Conservation (phyloP, 805 yeast genomes). For the Suhomyces vadensis region DNA sequence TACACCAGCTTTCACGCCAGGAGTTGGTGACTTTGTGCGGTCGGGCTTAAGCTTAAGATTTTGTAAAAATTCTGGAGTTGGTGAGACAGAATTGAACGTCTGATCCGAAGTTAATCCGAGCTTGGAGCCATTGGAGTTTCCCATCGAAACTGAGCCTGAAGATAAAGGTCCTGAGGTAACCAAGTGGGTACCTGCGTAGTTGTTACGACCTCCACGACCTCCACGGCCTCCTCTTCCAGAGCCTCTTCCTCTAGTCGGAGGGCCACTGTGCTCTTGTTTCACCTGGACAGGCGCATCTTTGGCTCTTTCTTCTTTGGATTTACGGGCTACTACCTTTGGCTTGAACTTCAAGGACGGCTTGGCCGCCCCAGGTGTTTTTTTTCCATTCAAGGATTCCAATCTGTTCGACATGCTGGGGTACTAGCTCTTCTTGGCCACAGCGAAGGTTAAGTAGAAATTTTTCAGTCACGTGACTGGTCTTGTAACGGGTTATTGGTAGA, state of each 20-base stretch:
- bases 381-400: slow-evolving; percentile 41
- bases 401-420: slow-evolving; percentile 38
- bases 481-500: too few relatives aligned
- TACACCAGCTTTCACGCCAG: slow-evolving; percentile 4
- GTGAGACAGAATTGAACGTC: slow-evolving; percentile 35
- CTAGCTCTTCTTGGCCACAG: too few relatives aligned
- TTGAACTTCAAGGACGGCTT: slow-evolving; percentile 70
- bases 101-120: slow-evolving; percentile 28
- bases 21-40: slow-evolving; percentile 13
- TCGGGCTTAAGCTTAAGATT: slow-evolving; percentile 34
- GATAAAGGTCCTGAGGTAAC: slow-evolving; percentile 76
- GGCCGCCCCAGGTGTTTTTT: slow-evolving; percentile 23
- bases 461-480: slow-evolving; percentile 2
- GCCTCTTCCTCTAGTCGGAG: slow-evolving; percentile 28
- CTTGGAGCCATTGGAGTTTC: slow-evolving; percentile 28
- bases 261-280: slow-evolving; percentile 30
- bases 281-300: slow-evolving; percentile 61
- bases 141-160: slow-evolving; percentile 56
- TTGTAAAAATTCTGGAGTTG: slow-evolving; percentile 45
- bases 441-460: slow-evolving; percentile 1
- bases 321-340: slow-evolving; percentile 85
- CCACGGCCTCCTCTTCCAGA: slow-evolving; percentile 24
- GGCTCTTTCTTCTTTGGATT: slow-evolving; percentile 81
- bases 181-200: slow-evolving; percentile 56
- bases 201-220: slow-evolving; percentile 34